A percentile compares a stretch with the other conserved stretches of the same genome.
Conservation (phyloP, 441 rosid species). For the Populus tomentosa region DNA sequence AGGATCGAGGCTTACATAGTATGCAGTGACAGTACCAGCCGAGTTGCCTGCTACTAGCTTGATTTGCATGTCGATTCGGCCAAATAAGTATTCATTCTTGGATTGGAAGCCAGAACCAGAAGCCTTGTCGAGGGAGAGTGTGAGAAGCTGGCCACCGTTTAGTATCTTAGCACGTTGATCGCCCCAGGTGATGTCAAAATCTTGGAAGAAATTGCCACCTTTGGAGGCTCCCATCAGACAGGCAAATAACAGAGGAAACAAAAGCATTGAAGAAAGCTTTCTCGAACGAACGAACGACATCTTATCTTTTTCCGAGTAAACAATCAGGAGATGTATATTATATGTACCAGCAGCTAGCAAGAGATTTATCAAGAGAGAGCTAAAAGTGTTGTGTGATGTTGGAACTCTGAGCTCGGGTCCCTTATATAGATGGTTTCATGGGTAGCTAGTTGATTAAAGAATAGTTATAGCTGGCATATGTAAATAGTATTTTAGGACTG, state of each 20-base stretch:
- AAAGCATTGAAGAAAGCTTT: neutral
- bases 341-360: neutral
- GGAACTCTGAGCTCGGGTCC: neutral
- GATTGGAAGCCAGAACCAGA: constrained; percentile 26
- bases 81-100: constrained; percentile 17
- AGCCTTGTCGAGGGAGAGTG: constrained; percentile 15
- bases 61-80: constrained; percentile 10
- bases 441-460: neutral
- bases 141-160: constrained; percentile 4
- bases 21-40: neutral
- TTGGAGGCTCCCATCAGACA: neutral
- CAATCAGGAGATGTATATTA: neutral
- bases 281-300: neutral
- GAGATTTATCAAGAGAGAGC: neutral
- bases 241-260: neutral
- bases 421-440: neutral
- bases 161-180: constrained; percentile 1
- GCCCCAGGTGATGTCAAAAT: constrained; percentile 8
- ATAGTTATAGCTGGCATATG: neutral
- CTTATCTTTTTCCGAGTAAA: neutral
- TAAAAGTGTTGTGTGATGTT: neutral
- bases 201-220: constrained; percentile 9
- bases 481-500: neutral
- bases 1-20: neutral
- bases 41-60: constrained; percentile 6